Percentiles rank a stretch among this genome's conserved stretches.
Conservation (phyloP, 495 filamentous ascomycete species). For the Penicillium paxilli region DNA sequence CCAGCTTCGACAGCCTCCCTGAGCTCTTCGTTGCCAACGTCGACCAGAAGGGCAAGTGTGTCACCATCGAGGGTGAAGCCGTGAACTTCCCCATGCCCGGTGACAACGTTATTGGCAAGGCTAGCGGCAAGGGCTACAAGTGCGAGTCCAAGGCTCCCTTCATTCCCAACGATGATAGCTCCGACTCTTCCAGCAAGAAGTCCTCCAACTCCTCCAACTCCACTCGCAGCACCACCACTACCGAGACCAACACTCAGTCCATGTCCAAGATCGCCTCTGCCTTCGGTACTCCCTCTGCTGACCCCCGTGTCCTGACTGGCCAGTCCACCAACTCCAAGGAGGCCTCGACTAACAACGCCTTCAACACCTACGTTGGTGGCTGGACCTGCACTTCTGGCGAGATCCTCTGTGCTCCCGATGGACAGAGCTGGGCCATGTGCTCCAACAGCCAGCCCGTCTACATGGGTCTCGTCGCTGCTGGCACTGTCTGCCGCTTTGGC, state of each 20-base stretch:
- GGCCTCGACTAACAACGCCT: slow-evolving; percentile 20
- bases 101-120: slow-evolving; percentile 20
- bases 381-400: slow-evolving; percentile 27
- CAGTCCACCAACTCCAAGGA: slow-evolving; percentile 11
- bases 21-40: slow-evolving; percentile 62
- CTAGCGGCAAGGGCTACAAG: slow-evolving; percentile 27
- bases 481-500: slow-evolving; percentile 38
- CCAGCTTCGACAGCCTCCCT: slow-evolving; percentile 35
- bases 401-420: slow-evolving; percentile 42
- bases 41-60: slow-evolving; percentile 30
- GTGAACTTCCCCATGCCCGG: slow-evolving; percentile 31
- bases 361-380: slow-evolving; percentile 13
- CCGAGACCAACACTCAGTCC: slow-evolving; percentile 2
- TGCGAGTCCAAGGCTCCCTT: slow-evolving; percentile 25
- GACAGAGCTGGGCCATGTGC: slow-evolving; percentile 39
- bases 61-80: slow-evolving; percentile 28
- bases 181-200: not conserved
- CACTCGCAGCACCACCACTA: slow-evolving; percentile 2
- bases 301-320: slow-evolving; percentile 8
- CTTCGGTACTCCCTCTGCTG: slow-evolving; percentile 10
- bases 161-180: slow-evolving; percentile 5
- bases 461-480: slow-evolving; percentile 44
- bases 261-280: slow-evolving; percentile 18
- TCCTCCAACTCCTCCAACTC: not conserved
- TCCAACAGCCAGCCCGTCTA: slow-evolving; percentile 27